Conservation (phyloP, 129 eudicot species). For the Glebionis coronaria region DNA sequence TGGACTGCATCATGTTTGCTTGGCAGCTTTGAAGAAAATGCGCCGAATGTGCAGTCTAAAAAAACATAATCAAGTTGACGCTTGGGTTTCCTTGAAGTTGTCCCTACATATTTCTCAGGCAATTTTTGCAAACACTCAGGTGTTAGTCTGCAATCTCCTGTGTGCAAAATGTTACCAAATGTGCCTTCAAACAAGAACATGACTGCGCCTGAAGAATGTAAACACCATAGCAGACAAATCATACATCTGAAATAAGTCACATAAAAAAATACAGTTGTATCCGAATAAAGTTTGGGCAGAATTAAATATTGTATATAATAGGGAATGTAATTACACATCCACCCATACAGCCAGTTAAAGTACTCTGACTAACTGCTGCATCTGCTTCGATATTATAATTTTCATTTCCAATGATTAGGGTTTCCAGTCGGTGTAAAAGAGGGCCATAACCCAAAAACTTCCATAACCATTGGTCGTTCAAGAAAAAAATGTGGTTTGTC, state of each 20-base stretch:
- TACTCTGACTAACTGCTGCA: no score
- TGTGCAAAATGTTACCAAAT: slow-evolving; percentile 85
- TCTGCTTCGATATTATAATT: neutral
- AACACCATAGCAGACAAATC: slow-evolving; percentile 21
- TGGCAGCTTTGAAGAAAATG: slow-evolving; percentile 53
- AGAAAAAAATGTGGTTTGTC: no score
- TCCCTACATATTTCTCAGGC: slow-evolving; percentile 77
- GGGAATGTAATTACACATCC: no score
- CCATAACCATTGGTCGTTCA: no score
- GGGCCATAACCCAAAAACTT: no score
- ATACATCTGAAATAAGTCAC: neutral
- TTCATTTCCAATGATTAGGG: neutral
- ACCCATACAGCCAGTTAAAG: no score
- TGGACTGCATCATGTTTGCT: slow-evolving; percentile 63
- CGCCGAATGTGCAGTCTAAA: slow-evolving; percentile 89
- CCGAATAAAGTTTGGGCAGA: no score
- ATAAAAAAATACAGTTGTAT: no score
- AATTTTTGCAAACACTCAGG: slow-evolving; percentile 71
- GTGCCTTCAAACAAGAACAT: slow-evolving; percentile 83
- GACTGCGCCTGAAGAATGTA: slow-evolving; percentile 68
- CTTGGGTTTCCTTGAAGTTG: slow-evolving; percentile 42
- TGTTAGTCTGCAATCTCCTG: slow-evolving; percentile 90
- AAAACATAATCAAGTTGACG: slow-evolving; percentile 78
- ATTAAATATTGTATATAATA: no score
- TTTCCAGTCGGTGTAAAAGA: no score